Evolutionary conservation across 1,284 basidiomycete genomes (phyloP).

Genomic region (Ustilago trichophora): DNA sequence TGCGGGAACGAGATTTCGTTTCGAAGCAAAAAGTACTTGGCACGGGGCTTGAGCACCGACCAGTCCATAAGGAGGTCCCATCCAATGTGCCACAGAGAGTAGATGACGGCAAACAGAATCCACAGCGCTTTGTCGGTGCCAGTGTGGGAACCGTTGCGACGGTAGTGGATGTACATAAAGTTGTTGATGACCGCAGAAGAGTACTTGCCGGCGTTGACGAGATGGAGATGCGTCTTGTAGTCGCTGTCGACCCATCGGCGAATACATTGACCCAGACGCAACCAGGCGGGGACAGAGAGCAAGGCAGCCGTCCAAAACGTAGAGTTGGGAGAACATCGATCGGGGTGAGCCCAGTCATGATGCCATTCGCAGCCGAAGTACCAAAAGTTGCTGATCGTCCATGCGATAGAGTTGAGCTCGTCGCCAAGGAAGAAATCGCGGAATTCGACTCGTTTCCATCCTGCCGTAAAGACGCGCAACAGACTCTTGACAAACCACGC

Average conservation of each 20-base stretch:
- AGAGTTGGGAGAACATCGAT: conserved; percentile 48
- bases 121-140: conserved; percentile 36
- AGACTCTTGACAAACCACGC: conserved; percentile 81
- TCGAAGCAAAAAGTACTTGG: conserved; percentile 76
- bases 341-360: conserved; percentile 41
- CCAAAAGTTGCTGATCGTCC: conserved; percentile 68
- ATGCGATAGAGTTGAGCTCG: conserved; percentile 66
- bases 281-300: conserved; percentile 74
- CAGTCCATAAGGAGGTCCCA: conserved; percentile 77
- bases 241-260: conserved; percentile 83
- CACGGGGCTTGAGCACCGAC: conserved; percentile 74
- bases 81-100: conserved; percentile 76
- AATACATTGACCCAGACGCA: conserved; percentile 84
- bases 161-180: conserved; percentile 64
- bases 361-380: conserved; percentile 77
- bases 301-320: conserved; percentile 69
- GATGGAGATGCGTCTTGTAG: conserved; percentile 74
- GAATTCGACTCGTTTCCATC: conserved; percentile 69
- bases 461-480: conserved; percentile 73
- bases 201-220: conserved; percentile 78
- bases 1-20: conserved; percentile 71
- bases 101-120: conserved; percentile 73
- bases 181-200: conserved; percentile 55
- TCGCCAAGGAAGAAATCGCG: conserved; percentile 67
- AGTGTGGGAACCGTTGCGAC: conserved; percentile 47